Evolutionary conservation across 208 protist genomes (phyloP), one percentile per base, ranked within the genome.

Genomic region (Polymyxa betae): DNA sequence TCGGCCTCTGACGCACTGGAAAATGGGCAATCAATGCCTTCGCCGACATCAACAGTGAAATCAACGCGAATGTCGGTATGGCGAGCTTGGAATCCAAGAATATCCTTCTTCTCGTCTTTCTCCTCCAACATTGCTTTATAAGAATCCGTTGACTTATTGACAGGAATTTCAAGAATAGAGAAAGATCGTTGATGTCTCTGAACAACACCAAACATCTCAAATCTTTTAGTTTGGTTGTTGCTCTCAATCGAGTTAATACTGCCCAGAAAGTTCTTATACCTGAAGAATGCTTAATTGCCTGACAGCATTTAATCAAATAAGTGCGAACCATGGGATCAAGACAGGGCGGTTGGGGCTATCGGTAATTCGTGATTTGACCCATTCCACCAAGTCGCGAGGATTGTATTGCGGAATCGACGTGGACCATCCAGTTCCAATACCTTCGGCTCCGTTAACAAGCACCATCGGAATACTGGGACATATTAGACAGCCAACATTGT

Each of bases 341-440:
- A 45, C 72, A 40, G 72, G n/a, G 16, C 72, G 72, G 5, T 35
- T 92, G 60, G 0, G 95, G 60, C 93, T 98, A 95, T 0, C 95
- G 95, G 12, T 5, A 24, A 40, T 93, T 89, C 91, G 99, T 92
- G 90, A 98, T 92, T 20, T 93, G 92, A 89, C 94, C 91, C 0
- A 98, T 77, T 88, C 97, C 97, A 88, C 97, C 35, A 99, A 88
- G 45, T 99, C 97, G 46, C 95, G 60, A 24, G 99, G 99, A 92
- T 99, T 98, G 94, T 98, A 99, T 92, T 96, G 98, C 43, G 98
- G 98, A 68, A 99, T 98, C 45, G 93, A 96, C 16, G 98, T 98
- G 88, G 95, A 95, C 96, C 98, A 99, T 77, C 87, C 89, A 0
- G 89, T 90, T 32, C 92, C 99, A 93, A 99, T 99, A 93, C 99